Percentiles rank a stretch among this genome's conserved stretches.
phyloP scores from a whole-genome alignment of 2,329 filamentous ascomycete genomes.

The Aspergillus oerlinghausenensis region DNA sequence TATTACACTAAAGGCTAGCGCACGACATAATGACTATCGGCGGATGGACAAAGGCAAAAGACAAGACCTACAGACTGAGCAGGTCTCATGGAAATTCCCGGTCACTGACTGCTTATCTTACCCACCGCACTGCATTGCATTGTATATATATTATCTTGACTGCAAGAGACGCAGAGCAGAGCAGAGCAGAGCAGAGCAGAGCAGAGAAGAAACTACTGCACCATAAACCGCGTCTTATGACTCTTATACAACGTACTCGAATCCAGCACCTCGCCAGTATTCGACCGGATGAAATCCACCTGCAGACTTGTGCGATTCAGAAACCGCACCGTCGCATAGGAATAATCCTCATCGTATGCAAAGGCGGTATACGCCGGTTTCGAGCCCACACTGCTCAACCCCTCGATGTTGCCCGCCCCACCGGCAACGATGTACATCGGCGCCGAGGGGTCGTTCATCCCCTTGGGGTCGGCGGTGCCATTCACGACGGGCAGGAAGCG shows the following conservation, averaged over 20 bases:
- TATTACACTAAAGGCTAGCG: too few relatives aligned
- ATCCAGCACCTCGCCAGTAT: conserved; percentile 48
- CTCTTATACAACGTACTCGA: conserved; percentile 47
- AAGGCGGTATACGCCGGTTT: conserved; percentile 41
- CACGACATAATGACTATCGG: neutral
- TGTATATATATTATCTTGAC: neutral
- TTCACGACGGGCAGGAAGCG: conserved; percentile 40
- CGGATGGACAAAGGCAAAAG: too few relatives aligned
- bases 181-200: too few relatives aligned
- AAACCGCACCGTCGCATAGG: conserved; percentile 49
- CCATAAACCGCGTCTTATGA: conserved; percentile 45
- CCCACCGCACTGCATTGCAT: neutral
- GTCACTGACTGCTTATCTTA: too few relatives aligned
- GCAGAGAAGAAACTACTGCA: conserved; percentile 38
- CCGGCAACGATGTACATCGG: conserved; percentile 56
- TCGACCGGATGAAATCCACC: conserved; percentile 49
- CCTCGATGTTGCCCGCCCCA: conserved; percentile 55
- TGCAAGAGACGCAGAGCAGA: too few relatives aligned
- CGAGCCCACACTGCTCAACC: conserved; percentile 40
- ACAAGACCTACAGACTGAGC: neutral
- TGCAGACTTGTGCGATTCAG: conserved; percentile 43
- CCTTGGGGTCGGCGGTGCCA: conserved; percentile 39
- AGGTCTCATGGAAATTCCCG: neutral
- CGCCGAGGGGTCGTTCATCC: conserved; percentile 48
- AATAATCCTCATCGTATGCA: conserved; percentile 42